phyloP scores from a whole-genome alignment of 2,329 filamentous ascomycete species.

The Teratosphaeria gauchensis region DNA sequence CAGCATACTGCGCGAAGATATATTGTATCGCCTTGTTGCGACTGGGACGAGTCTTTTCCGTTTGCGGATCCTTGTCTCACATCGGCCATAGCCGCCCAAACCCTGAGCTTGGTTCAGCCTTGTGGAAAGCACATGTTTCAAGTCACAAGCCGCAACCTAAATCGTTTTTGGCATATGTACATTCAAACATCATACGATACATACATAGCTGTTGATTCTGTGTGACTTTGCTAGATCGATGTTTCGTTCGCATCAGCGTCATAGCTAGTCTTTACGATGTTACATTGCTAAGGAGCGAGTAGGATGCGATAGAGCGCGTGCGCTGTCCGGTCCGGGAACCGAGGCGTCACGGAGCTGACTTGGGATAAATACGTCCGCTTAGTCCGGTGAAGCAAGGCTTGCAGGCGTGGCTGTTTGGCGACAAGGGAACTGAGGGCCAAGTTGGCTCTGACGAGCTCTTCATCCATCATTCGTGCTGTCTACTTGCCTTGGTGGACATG shows the following conservation, averaged over 20 bases:
- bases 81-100: background rate
- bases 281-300: background rate
- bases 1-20: too few species aligned
- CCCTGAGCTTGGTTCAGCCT: background rate
- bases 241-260: background rate
- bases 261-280: background rate
- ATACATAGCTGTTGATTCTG: background rate
- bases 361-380: background rate
- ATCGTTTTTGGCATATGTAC: background rate
- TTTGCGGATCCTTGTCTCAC: background rate
- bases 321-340: background rate
- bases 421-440: background rate
- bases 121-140: background rate
- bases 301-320: background rate
- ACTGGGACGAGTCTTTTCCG: background rate
- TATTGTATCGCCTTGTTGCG: too few species aligned
- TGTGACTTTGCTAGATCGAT: background rate
- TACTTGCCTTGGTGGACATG: slow-evolving; percentile 44
- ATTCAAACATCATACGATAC: background rate
- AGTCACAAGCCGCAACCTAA: background rate
- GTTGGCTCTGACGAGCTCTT: too few species aligned
- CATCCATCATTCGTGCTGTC: background rate
- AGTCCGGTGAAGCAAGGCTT: background rate
- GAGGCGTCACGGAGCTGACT: background rate
- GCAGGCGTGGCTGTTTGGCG: background rate